Conservation (phyloP, 75 land plant genomes). For the Cupressus sempervirens region DNA sequence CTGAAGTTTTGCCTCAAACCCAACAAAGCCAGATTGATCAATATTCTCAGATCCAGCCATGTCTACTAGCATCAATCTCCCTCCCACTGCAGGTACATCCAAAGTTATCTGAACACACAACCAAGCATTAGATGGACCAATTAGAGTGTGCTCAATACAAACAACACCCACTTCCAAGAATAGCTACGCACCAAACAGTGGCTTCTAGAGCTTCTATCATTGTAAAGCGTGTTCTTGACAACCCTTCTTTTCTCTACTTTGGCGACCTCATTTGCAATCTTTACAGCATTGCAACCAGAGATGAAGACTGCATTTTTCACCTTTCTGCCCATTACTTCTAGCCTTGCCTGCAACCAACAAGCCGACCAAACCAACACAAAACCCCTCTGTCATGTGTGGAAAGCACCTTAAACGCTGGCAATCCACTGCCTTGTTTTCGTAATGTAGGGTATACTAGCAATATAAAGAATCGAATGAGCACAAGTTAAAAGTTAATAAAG, state of each 20-base stretch:
- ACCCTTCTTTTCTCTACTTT: constrained; percentile 90
- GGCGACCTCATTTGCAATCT: constrained; percentile 81
- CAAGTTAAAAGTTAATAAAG: neutral
- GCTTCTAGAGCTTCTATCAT: constrained; percentile 93
- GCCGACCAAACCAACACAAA: constrained; percentile 2
- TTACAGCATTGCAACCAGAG: constrained; percentile 79
- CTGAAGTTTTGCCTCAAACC: constrained; percentile 92
- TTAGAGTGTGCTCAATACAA: neutral
- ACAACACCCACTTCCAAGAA: neutral
- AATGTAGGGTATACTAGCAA: neutral
- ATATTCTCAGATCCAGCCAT: constrained; percentile 99
- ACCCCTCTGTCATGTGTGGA: constrained; percentile 1
- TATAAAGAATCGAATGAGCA: neutral
- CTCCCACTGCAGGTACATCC: constrained; percentile 87
- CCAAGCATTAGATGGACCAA: neutral
- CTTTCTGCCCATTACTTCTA: constrained; percentile 92
- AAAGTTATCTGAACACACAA: constrained; percentile 63
- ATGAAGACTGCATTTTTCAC: constrained; percentile 83
- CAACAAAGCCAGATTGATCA: constrained; percentile 87
- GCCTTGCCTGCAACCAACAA: constrained; percentile 47
- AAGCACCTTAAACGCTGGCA: constrained; percentile 15
- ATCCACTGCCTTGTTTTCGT: neutral
- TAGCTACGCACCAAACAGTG: constrained; percentile 74
- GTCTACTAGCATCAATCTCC: constrained; percentile 90
- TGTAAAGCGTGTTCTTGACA: constrained; percentile 87